A percentile compares a stretch with the other conserved stretches of the same genome.
These are phyloP conservation scores for Cymbopogon flexuosus DNA, from an alignment of 202 grass and related monocot species.

Conservation along the genomic window DNA sequence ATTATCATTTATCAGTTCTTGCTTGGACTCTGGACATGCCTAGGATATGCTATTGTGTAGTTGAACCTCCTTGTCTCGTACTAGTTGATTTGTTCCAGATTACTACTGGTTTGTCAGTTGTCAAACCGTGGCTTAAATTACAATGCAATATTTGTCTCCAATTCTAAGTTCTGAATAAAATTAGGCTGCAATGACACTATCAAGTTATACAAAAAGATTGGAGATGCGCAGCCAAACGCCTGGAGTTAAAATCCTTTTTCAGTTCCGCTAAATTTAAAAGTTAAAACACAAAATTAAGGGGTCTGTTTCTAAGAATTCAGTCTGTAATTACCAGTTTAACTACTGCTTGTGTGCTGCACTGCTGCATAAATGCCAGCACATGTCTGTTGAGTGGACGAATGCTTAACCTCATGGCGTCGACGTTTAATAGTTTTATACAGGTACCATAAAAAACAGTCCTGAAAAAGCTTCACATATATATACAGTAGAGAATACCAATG, in stretches of 20 bases:
- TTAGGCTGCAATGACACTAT: not conserved
- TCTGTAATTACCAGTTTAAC: not conserved
- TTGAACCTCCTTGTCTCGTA: not conserved
- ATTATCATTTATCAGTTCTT: not conserved
- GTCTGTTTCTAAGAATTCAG: not conserved
- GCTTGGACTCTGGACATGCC: not conserved
- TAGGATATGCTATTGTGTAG: not conserved
- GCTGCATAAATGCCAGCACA: not conserved
- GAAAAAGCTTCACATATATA: not conserved
- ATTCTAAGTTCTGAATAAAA: not conserved
- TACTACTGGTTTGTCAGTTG: not conserved
- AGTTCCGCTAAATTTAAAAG: not conserved
- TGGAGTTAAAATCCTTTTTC: not conserved
- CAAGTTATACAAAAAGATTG: not conserved
- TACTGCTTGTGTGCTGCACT: not conserved
- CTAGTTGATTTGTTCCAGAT: not conserved
- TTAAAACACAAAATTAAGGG: not conserved
- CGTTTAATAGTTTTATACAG: conserved; percentile 8
- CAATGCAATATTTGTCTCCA: not conserved
- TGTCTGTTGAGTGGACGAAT: not conserved
- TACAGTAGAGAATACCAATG: not conserved
- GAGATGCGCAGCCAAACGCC: not conserved
- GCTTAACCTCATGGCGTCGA: not conserved
- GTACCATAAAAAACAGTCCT: not conserved
- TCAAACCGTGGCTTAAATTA: not conserved